phyloP scores from a whole-genome alignment of 176 grass and related monocot species.

The Aegilops umbellulata region DNA sequence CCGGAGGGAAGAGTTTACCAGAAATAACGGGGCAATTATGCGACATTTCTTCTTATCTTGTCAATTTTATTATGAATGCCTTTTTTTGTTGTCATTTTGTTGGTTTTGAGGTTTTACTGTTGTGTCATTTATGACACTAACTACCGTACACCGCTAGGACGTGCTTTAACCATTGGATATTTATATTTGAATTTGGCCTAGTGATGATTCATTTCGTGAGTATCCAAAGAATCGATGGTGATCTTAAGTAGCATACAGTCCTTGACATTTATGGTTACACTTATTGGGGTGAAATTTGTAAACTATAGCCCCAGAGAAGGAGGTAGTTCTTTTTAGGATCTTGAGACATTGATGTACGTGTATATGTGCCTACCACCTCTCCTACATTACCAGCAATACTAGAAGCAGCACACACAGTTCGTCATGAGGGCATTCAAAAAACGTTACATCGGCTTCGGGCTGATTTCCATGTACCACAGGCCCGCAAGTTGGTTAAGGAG shows the following conservation, averaged over 20 bases:
- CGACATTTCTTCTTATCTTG: background rate
- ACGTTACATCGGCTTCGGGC: too few relatives aligned
- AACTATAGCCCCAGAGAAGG: background rate
- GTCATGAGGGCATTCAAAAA: too few relatives aligned
- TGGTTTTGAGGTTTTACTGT: background rate
- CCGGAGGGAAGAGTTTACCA: too few relatives aligned
- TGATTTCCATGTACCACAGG: too few relatives aligned
- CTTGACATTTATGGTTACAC: background rate
- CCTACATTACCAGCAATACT: too few relatives aligned
- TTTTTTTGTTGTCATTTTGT: background rate
- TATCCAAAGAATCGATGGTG: background rate
- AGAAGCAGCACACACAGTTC: too few relatives aligned
- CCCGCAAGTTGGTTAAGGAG: too few relatives aligned
- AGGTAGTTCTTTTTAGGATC: background rate
- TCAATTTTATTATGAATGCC: background rate
- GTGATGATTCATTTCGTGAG: background rate
- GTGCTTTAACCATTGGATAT: background rate
- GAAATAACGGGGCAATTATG: background rate
- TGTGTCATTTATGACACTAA: background rate
- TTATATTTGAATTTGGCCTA: background rate
- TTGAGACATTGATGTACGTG: background rate
- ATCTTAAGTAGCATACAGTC: background rate
- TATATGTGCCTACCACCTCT: too few relatives aligned
- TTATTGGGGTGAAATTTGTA: background rate
- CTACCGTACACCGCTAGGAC: background rate